Conservation (phyloP, 2,329 filamentous ascomycete genomes). For the Colletotrichum tofieldiae region DNA sequence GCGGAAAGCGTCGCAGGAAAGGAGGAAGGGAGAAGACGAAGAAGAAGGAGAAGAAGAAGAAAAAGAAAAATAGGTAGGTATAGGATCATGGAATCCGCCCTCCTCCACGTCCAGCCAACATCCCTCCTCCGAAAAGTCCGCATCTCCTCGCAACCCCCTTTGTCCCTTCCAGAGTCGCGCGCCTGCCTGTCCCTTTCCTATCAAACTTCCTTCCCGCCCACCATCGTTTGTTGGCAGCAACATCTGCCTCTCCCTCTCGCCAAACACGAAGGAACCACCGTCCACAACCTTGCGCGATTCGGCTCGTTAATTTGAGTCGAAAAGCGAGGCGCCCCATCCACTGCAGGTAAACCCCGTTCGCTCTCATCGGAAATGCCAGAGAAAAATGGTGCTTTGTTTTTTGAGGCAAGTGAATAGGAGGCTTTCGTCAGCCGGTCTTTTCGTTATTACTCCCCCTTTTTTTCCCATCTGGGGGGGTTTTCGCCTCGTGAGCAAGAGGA, state of each 20-base stretch:
- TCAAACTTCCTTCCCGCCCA: background rate
- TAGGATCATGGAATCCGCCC: constrained; percentile 2
- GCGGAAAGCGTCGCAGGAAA: constrained; percentile 12
- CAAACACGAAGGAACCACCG: background rate
- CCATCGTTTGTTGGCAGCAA: background rate
- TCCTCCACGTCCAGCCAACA: background rate
- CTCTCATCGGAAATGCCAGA: constrained; percentile 1
- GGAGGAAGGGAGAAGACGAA: background rate
- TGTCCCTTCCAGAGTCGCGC: background rate
- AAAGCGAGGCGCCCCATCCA: background rate
- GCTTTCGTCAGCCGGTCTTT: background rate
- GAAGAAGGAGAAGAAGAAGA: background rate
- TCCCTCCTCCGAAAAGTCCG: background rate
- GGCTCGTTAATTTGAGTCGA: background rate
- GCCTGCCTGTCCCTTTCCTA: background rate
- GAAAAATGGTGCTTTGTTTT: constrained; percentile 32
- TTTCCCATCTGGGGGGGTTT: background rate
- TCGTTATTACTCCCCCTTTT: background rate
- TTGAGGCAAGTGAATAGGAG: constrained; percentile 22
- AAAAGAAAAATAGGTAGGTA: background rate
- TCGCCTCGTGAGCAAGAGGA: constrained; percentile 5
- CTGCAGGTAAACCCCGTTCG: background rate
- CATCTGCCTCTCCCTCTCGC: background rate
- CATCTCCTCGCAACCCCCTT: background rate
- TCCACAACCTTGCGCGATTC: background rate